A percentile compares a stretch with the other conserved stretches of the same genome.
phyloP scores from a whole-genome alignment of 2,329 filamentous ascomycete species.

The Trichoderma koningiopsis region DNA sequence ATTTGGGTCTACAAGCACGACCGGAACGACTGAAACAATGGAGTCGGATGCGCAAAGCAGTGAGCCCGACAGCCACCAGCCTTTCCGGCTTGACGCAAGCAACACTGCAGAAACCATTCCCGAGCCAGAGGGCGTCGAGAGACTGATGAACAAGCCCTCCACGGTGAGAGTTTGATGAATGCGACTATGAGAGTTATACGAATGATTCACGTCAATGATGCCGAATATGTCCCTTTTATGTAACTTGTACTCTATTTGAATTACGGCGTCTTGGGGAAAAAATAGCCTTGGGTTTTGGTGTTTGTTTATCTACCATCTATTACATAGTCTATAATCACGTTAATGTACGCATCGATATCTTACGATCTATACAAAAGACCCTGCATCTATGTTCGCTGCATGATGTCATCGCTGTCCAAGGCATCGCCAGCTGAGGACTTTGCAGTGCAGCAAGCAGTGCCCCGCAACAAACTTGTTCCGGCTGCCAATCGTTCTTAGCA shows the following conservation, averaged over 20 bases:
- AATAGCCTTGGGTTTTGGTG: background rate
- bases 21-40: background rate
- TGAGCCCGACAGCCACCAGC: background rate
- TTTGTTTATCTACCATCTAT: background rate
- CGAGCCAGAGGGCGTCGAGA: background rate
- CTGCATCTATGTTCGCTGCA: background rate
- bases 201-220: background rate
- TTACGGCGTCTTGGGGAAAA: background rate
- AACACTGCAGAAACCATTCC: background rate
- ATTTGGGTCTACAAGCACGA: background rate
- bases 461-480: conserved; percentile 23
- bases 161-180: conserved; percentile 14
- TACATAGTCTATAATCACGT: background rate
- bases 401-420: background rate
- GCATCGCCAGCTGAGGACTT: background rate
- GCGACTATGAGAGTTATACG: background rate
- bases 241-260: background rate
- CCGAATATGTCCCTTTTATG: background rate
- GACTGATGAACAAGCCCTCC: background rate
- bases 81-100: background rate
- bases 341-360: background rate
- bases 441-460: background rate
- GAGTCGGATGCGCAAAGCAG: background rate
- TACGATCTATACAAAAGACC: conserved; percentile 1
- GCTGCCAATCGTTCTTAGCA: background rate